Base-by-base conservation (phyloP, 768 basidiomycete genomes). In the Boletus speciosus region DNA sequence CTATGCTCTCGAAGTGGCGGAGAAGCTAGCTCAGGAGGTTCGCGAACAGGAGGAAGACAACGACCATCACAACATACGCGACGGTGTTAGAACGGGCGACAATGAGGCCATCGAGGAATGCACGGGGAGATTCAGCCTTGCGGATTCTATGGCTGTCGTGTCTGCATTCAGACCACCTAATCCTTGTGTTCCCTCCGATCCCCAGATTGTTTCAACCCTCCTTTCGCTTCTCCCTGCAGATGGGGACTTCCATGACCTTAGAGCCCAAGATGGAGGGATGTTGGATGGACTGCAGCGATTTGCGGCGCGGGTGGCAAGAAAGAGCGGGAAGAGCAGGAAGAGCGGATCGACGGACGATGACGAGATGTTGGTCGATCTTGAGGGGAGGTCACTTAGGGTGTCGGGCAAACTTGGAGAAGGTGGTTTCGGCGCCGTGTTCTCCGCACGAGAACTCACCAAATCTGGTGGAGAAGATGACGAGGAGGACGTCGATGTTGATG, bases 351-450 rank as follows among this genome's bases (percentile, higher is more conserved):
- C 57, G 11, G 68, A 68, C 27, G 67, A 76, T 4, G 71, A 73
- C 36, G 68, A 65, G 23, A 78, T 88, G 67, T 62, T 80, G 21
- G 66, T 98, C 39, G 73, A 72, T 16, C 73, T 98, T n/a, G 77
- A 77, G 42, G 85, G 78, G 4, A 81, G 79, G 54, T 75, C 74
- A 49, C 93, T 89, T 64, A 80, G 80, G 49, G 83, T 98, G 5
- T 73, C 78, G 4, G 88, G 88, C 57, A 99, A 98, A 69, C 78
- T 99, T 23, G 97, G 97, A 16, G 97, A 99, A 73, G 97, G 97
- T 6, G 93, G 95, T 0, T 99, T 96, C 62, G 97, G 96, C 3
- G 82, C 88, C 4, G 97, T 99, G n/a, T 99, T 96, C 76, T 82
- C 87, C 56, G 91, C 90, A 4, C 79, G 80, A 51, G 80, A 85